Evolutionary conservation across 352 stramenopile species (phyloP).

Genomic region (Thraustochytrium sp.): DNA sequence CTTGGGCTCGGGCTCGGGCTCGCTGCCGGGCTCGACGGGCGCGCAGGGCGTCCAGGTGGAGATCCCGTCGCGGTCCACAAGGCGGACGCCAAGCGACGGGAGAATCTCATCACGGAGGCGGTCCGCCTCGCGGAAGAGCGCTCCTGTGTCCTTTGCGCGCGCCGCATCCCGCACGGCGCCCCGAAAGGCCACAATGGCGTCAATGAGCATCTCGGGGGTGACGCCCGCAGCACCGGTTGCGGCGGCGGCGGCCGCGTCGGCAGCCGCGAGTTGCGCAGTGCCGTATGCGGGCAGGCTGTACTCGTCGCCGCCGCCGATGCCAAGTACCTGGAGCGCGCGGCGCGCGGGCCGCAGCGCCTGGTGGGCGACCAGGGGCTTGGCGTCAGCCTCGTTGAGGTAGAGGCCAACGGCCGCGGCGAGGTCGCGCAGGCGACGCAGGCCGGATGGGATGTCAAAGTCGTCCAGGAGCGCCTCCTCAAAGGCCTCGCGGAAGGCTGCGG

Average conservation of each 20-base stretch:
- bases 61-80: neutral
- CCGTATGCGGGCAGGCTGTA: neutral
- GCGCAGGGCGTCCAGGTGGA: neutral
- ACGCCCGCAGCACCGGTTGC: conserved; percentile 68
- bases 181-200: conserved; percentile 80
- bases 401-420: conserved; percentile 75
- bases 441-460: conserved; percentile 80
- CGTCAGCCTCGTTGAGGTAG: conserved; percentile 52
- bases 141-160: conserved; percentile 28
- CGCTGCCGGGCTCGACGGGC: neutral
- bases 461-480: conserved; percentile 71
- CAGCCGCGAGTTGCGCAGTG: neutral
- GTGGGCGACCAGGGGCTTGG: neutral
- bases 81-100: conserved; percentile 50
- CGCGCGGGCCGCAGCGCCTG: neutral
- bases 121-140: neutral
- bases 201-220: conserved; percentile 61
- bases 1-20: neutral
- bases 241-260: conserved; percentile 9
- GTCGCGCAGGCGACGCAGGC: conserved; percentile 65
- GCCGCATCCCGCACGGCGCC: conserved; percentile 56
- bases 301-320: neutral
- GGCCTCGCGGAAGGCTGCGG: conserved; percentile 50
- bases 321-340: neutral
- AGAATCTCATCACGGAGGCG: neutral